phyloP scores from a whole-genome alignment of 2,329 filamentous ascomycete genomes.

The Pleoardoris graminearum region DNA sequence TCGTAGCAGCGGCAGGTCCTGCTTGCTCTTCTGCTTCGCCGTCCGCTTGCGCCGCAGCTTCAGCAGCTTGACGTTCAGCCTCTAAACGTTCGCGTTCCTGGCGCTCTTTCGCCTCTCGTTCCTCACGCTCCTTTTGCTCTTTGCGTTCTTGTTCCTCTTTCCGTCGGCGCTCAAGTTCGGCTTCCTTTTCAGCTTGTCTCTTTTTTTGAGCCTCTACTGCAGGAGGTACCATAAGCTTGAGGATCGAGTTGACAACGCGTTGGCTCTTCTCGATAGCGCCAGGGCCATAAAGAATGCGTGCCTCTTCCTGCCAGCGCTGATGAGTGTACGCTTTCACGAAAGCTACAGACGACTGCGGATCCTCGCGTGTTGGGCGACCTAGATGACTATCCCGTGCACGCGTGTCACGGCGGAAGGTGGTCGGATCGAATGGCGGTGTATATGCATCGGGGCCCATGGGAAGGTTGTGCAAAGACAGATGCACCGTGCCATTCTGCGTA shows the following conservation, averaged over 20 bases:
- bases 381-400: slow-evolving; percentile 37
- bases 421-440: slow-evolving; percentile 37
- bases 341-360: slow-evolving; percentile 73
- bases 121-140: slow-evolving; percentile 59
- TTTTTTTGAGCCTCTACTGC: slow-evolving; percentile 81
- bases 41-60: slow-evolving; percentile 41
- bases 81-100: slow-evolving; percentile 50
- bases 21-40: slow-evolving; percentile 28
- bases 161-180: slow-evolving; percentile 67
- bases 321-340: slow-evolving; percentile 74
- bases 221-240: slow-evolving; percentile 76
- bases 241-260: slow-evolving; percentile 69
- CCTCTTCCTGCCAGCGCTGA: slow-evolving; percentile 85
- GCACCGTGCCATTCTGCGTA: slow-evolving; percentile 51
- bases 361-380: slow-evolving; percentile 51
- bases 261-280: slow-evolving; percentile 69
- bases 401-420: slow-evolving; percentile 36
- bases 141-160: slow-evolving; percentile 66
- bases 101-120: slow-evolving; percentile 49
- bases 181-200: slow-evolving; percentile 70
- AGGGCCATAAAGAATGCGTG: slow-evolving; percentile 78
- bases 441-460: slow-evolving; percentile 28
- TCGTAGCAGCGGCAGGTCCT: slow-evolving; percentile 46
- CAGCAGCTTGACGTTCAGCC: slow-evolving; percentile 44
- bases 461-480: slow-evolving; percentile 56